Base-by-base conservation (phyloP, 805 yeast species). In the Candida patagonica region DNA sequence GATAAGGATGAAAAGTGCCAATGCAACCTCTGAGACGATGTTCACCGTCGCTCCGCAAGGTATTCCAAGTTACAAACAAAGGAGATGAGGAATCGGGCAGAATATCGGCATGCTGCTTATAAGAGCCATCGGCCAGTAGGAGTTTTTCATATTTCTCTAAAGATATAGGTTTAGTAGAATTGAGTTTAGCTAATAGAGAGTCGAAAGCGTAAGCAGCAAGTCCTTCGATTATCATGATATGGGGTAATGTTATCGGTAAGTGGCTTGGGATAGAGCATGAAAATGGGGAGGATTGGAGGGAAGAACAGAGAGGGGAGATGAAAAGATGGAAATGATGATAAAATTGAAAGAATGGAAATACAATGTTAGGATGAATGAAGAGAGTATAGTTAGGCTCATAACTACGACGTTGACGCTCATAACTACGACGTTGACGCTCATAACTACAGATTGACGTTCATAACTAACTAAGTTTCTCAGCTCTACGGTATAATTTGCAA, bases 1-100 rank as follows among this genome's bases (percentile, higher is more conserved):
- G 66, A 41, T 71, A 57, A 12, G 71, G 61, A 15, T 68, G 63
- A 56, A 92, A 92, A 0, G 95, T 88, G 1, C 98, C 98, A 40
- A 89, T 92, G 55, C 98, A 89, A 0, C 98, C 98, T 31, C 97
- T 66, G 35, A 89, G 63, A 10, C 64, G 61, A 20, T 60, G 55
- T 1, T 59, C 53, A 6, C 42, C 33, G 9, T 42, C 44, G 15
- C 25, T 33, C 12, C 37, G 40, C 21, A 24, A 32, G 5, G 51
- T 49, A 42, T 71, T 78, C 95, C 96, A 92, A 0, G 97, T 92
- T 24, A 89, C 81, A 62, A 92, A 92, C 21, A 89, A 61, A 0
- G 97, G 92, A 61, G 30, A 52, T 32, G 49, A 59, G 12, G 33
- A 47, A 41, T 41, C 9, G 7, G 37, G 23, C 4, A 5, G 6